A percentile compares a stretch with the other conserved stretches of the same genome.
These are phyloP conservation scores for Sanguinoderma infundibulare DNA, from an alignment of 1,284 basidiomycete genomes.

Conservation along the genomic window DNA sequence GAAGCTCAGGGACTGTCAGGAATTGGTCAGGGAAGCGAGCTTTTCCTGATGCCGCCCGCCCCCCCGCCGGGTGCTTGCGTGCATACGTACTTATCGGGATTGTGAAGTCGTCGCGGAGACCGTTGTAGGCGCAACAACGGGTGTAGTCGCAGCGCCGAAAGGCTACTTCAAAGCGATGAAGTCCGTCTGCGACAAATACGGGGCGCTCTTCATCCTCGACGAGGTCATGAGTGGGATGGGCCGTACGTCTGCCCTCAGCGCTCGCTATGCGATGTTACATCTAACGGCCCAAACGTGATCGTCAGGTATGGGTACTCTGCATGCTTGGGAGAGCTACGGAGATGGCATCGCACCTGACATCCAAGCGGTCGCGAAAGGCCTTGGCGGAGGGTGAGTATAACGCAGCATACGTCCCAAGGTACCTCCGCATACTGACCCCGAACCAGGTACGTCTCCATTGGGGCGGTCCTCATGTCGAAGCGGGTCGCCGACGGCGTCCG, in stretches of 20 bases:
- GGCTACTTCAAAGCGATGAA: slow-evolving; percentile 87
- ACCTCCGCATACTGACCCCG: background rate
- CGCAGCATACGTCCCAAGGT: background rate
- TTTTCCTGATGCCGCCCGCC: too few species aligned
- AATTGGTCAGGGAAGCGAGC: too few species aligned
- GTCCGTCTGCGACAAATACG: slow-evolving; percentile 85
- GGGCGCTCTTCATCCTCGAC: slow-evolving; percentile 85
- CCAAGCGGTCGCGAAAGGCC: slow-evolving; percentile 85
- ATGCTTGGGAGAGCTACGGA: slow-evolving; percentile 85
- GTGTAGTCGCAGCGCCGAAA: slow-evolving; percentile 74
- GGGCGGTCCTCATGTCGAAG: slow-evolving; percentile 77
- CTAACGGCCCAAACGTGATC: background rate
- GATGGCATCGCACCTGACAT: slow-evolving; percentile 80
- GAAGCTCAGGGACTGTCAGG: too few species aligned
- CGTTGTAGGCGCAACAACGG: slow-evolving; percentile 84
- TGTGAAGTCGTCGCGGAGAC: slow-evolving; percentile 79
- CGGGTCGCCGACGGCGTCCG: slow-evolving; percentile 72
- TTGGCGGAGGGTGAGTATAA: slow-evolving; percentile 78
- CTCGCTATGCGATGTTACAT: too few species aligned
- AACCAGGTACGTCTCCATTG: slow-evolving; percentile 79
- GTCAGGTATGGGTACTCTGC: slow-evolving; percentile 80
- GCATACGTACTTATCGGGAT: background rate
- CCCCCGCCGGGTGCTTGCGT: background rate
- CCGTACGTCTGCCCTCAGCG: slow-evolving; percentile 47
- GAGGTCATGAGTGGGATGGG: slow-evolving; percentile 91